These are phyloP conservation scores for Brassica hybrid DNA, from an alignment of 441 rosid species.

Conservation along the genomic window DNA sequence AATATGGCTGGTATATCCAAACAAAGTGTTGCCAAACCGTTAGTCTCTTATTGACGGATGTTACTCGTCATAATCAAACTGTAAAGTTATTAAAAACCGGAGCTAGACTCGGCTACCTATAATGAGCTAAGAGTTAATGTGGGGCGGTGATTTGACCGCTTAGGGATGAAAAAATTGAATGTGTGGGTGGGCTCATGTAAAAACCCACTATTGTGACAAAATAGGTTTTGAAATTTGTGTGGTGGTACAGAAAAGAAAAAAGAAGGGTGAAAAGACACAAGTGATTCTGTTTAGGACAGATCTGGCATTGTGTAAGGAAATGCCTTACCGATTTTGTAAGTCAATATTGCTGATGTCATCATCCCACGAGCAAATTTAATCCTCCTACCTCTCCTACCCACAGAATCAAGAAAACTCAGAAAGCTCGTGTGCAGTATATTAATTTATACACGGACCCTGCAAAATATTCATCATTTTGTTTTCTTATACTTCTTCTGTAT, in stretches of 20 bases:
- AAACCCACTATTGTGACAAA: background rate
- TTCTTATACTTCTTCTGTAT: background rate
- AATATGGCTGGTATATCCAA: background rate
- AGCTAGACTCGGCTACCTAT: background rate
- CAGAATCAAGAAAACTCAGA: background rate
- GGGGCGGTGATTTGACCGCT: constrained; percentile 39
- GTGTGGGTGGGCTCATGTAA: constrained; percentile 21
- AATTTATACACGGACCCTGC: background rate
- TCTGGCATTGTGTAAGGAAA: constrained; percentile 36
- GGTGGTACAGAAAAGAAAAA: background rate
- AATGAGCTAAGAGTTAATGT: constrained; percentile 9
- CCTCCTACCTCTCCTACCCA: constrained; percentile 8
- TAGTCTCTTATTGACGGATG: background rate
- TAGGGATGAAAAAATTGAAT: constrained; percentile 13
- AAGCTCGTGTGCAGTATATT: background rate
- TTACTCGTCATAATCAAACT: background rate
- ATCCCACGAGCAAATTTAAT: constrained; percentile 7
- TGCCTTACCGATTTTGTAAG: constrained; percentile 39
- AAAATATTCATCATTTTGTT: background rate
- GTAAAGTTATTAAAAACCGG: constrained; percentile 5
- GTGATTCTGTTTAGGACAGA: constrained; percentile 44
- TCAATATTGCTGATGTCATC: constrained; percentile 42
- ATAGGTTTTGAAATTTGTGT: constrained; percentile 11
- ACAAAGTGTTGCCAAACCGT: background rate
- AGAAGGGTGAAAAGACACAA: constrained; percentile 40